Percentiles rank a stretch among this genome's conserved stretches.
phyloP scores from a whole-genome alignment of 2,329 filamentous ascomycete genomes.

The Arachnomyces sp. region DNA sequence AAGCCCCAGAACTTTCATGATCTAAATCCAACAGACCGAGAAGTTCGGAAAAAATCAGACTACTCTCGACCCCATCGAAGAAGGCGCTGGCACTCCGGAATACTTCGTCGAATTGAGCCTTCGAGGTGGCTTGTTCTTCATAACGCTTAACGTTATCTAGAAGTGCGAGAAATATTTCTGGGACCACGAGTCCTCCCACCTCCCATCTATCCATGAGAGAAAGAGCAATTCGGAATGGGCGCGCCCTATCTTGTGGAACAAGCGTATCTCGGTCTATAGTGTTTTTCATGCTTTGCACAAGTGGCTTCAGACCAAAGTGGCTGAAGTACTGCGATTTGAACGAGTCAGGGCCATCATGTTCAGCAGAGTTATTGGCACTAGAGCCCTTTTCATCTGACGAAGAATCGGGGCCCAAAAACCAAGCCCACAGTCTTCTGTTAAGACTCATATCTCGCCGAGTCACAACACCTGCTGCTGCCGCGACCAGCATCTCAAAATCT shows the following conservation, averaged over 20 bases:
- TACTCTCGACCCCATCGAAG: conserved; percentile 94
- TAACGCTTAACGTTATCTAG: conserved; percentile 72
- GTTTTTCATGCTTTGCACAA: conserved; percentile 65
- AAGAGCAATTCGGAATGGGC: conserved; percentile 82
- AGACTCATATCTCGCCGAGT: conserved; percentile 90
- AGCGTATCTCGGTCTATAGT: conserved; percentile 57
- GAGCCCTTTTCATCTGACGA: conserved; percentile 27
- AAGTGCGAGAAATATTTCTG: conserved; percentile 78
- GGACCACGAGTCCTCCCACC: conserved; percentile 81
- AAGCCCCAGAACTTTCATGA: conserved; percentile 41
- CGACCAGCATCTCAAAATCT: conserved; percentile 74
- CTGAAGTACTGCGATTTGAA: conserved; percentile 71
- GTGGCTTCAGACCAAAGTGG: conserved; percentile 62
- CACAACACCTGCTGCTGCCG: conserved; percentile 79
- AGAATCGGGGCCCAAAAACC: conserved; percentile 79
- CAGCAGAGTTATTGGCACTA: conserved; percentile 17
- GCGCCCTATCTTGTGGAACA: conserved; percentile 60
- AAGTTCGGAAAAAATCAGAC: conserved; percentile 82
- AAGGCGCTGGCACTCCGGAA: conserved; percentile 89
- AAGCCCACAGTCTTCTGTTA: conserved; percentile 89
- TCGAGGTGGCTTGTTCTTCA: conserved; percentile 55
- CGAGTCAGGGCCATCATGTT: conserved; percentile 41
- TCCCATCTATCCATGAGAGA: conserved; percentile 99
- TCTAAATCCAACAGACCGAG: conserved; percentile 53
- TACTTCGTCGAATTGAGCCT: conserved; percentile 71